phyloP scores from a whole-genome alignment of 2,329 filamentous ascomycete genomes.

The Exophiala bonariae region DNA sequence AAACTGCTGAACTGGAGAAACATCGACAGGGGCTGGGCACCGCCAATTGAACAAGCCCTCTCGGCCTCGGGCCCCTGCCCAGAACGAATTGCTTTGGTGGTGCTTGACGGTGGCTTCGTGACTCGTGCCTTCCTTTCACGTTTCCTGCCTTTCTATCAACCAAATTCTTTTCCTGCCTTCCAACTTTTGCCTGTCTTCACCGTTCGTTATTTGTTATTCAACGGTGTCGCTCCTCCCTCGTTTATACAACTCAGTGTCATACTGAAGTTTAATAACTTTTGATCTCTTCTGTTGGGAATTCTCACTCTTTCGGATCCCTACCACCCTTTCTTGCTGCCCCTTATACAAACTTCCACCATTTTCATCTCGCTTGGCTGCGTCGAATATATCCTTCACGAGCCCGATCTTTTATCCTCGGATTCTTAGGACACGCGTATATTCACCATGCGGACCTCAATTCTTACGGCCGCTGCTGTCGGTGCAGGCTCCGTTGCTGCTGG shows the following conservation, averaged over 20 bases:
- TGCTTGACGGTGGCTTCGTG: too few relatives aligned
- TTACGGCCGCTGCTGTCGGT: conserved; percentile 46
- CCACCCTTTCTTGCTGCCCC: not conserved
- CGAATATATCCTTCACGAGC: not conserved
- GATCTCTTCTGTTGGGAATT: conserved; percentile 5
- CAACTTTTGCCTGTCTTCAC: conserved; percentile 19
- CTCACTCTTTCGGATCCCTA: conserved; percentile 2
- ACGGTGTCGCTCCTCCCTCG: conserved; percentile 29
- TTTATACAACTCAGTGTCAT: conserved; percentile 25
- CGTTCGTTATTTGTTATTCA: conserved; percentile 25
- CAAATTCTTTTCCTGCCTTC: conserved; percentile 1
- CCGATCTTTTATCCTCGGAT: conserved; percentile 1
- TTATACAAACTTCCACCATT: conserved; percentile 8
- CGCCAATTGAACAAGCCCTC: too few relatives aligned
- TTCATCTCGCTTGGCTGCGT: conserved; percentile 2
- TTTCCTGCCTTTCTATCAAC: too few relatives aligned
- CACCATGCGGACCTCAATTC: conserved; percentile 56
- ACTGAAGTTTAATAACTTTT: conserved; percentile 26
- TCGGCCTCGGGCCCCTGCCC: too few relatives aligned
- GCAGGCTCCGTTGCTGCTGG: conserved; percentile 48
- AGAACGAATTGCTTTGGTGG: too few relatives aligned
- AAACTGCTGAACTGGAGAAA: too few relatives aligned
- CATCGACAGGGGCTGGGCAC: too few relatives aligned
- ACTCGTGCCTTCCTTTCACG: too few relatives aligned
- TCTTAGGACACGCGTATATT: conserved; percentile 5